These are phyloP conservation scores for Phallus indusiatus DNA, from an alignment of 768 basidiomycete genomes.

Conservation along the genomic window DNA sequence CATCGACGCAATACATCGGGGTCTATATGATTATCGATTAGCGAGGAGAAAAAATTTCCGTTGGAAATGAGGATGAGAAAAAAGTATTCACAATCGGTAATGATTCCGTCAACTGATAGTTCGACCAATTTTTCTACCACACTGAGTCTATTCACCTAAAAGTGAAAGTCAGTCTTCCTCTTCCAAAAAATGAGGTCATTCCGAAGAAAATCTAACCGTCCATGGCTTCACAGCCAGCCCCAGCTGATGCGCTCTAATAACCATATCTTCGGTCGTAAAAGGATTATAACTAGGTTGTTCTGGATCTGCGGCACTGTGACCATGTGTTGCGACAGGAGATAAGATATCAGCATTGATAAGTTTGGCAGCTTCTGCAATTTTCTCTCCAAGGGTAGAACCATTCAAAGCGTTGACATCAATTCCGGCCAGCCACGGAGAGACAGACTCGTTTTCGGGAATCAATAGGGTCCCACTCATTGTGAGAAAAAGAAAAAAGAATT, in stretches of 20 bases:
- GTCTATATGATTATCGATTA: constrained; percentile 22
- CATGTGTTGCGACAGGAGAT: constrained; percentile 45
- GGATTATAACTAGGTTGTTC: constrained; percentile 34
- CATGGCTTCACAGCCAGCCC: constrained; percentile 61
- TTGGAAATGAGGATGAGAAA: background rate
- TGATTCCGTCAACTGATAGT: constrained; percentile 65
- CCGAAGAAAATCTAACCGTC: constrained; percentile 41
- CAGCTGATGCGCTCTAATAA: constrained; percentile 52
- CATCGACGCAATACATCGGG: constrained; percentile 50
- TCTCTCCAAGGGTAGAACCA: constrained; percentile 46
- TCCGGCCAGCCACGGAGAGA: constrained; percentile 63
- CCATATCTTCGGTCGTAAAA: constrained; percentile 63
- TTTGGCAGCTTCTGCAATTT: constrained; percentile 60
- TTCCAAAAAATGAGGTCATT: background rate
- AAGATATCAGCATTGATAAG: constrained; percentile 56
- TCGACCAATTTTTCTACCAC: constrained; percentile 50
- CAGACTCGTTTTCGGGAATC: constrained; percentile 24
- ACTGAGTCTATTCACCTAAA: constrained; percentile 52
- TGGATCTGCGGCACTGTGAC: constrained; percentile 33
- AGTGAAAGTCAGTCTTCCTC: background rate
- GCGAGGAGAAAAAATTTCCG: background rate
- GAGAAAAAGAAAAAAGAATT: background rate
- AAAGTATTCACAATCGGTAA: constrained; percentile 49
- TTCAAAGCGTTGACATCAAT: constrained; percentile 53
- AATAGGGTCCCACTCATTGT: constrained; percentile 3